phyloP scores from a whole-genome alignment of 1,139 yeast genomes.

The Casaregolazyma suthepensis region DNA sequence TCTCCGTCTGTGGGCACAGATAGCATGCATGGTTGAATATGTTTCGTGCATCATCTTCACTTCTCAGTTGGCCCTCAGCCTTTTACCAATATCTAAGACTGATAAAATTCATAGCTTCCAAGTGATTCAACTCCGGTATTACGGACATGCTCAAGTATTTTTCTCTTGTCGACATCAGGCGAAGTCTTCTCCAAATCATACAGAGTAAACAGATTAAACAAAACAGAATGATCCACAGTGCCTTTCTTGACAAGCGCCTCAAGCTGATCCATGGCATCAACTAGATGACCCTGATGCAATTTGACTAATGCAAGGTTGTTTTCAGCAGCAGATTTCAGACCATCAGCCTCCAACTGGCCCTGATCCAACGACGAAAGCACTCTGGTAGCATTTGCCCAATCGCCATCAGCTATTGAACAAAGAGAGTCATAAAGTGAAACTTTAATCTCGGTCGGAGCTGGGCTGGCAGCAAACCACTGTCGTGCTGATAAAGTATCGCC shows the following conservation, averaged over 20 bases:
- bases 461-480: constrained; percentile 24
- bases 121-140: constrained; percentile 10
- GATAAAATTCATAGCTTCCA: constrained; percentile 11
- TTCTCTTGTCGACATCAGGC: constrained; percentile 10
- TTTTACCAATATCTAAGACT: background rate
- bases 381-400: constrained; percentile 22
- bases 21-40: background rate
- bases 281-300: constrained; percentile 38
- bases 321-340: constrained; percentile 1
- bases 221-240: constrained; percentile 17
- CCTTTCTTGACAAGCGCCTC: constrained; percentile 24
- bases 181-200: constrained; percentile 25
- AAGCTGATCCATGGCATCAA: constrained; percentile 38
- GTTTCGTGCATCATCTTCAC: background rate
- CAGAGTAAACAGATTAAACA: constrained; percentile 27
- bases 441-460: constrained; percentile 9
- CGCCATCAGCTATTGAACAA: constrained; percentile 28
- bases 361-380: constrained; percentile 10
- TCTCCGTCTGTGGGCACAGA: background rate
- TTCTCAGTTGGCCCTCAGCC: background rate
- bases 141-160: constrained; percentile 4
- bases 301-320: constrained; percentile 25
- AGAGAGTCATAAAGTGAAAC: constrained; percentile 16
- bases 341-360: constrained; percentile 2
- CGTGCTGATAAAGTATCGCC: constrained; percentile 29